Base-by-base conservation (phyloP, 2,329 filamentous ascomycete genomes). In the Emmonsiellopsis sp. region DNA sequence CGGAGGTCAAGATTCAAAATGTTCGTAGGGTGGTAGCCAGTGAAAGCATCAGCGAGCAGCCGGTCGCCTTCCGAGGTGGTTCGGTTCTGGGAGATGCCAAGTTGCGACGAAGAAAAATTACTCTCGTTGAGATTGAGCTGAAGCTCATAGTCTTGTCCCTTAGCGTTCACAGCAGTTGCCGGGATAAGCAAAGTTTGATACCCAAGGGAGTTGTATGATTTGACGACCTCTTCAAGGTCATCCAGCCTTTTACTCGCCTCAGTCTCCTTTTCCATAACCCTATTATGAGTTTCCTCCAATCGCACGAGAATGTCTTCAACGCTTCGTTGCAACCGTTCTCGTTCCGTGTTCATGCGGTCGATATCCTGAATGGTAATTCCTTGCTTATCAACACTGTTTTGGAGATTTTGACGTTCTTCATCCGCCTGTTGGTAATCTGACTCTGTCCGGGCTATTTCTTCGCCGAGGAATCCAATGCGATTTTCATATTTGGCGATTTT, bases 291-390 rank as follows among this genome's bases (percentile, higher is more conserved):
- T 58, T 97, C 93, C 54, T 96, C 91, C 0, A 96, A 77, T 51
- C 89, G 81, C 52, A 81, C 78, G 5, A 82, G 79, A 0, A 89
- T 87, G 2, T 84, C 81, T 62, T 95, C 89, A 44, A 95, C 85
- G 42, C 85, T 87, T 63, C 86, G 91, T 59, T 95, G 89, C n/a
- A 98, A 79, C 46, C 93, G 84, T 65, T 98, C 93, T 51, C 91
- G 85, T 69, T 98, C 93, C 37, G 88, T 85, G 62, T 90, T 95
- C 92, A 98, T 96, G 70, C 93, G 89, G 78, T 98, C 93, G 66
- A 98, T 97, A 79, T 98, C 93, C 73, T 93, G 87, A 73, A 96
- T 94, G 64, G 90, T 94, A 67, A 98, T 91, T 2, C 93, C 93
- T 66, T 95, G 89, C 61, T 86, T 85, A 69, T 97, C 93, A 31